phyloP scores from a whole-genome alignment of 2,329 filamentous ascomycete species.

The Aspergillus costaricaensis region DNA sequence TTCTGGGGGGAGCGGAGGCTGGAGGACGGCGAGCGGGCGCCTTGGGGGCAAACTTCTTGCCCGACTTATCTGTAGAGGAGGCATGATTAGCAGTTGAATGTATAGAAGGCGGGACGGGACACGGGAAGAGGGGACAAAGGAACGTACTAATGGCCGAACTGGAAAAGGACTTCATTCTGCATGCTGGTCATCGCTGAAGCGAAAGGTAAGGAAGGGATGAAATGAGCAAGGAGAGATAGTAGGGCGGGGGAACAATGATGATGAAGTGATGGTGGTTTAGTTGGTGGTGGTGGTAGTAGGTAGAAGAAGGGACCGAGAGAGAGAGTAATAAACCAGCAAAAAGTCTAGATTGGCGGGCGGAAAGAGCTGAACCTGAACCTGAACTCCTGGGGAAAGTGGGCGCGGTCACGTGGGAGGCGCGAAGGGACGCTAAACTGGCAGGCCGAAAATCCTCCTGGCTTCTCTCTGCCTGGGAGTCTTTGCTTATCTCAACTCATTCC shows the following conservation, averaged over 20 bases:
- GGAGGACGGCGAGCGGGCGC: slow-evolving; percentile 59
- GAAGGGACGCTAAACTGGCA: slow-evolving; percentile 35
- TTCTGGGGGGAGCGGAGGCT: slow-evolving; percentile 37
- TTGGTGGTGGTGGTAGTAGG: slow-evolving; percentile 8
- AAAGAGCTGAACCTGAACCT: slow-evolving; percentile 13
- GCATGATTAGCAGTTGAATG: slow-evolving; percentile 12
- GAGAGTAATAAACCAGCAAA: slow-evolving; percentile 1
- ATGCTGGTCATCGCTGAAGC: slow-evolving; percentile 26
- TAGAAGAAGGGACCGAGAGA: neutral
- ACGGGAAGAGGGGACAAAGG: neutral
- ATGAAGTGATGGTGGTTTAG: neutral
- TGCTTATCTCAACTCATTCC: slow-evolving; percentile 34
- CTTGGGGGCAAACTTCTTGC: slow-evolving; percentile 78
- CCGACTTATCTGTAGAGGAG: slow-evolving; percentile 57
- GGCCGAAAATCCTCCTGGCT: slow-evolving; percentile 47
- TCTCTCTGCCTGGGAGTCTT: slow-evolving; percentile 22
- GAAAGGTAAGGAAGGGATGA: neutral
- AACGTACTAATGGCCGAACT: slow-evolving; percentile 56
- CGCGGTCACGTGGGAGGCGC: slow-evolving; percentile 41
- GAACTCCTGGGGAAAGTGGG: slow-evolving; percentile 34
- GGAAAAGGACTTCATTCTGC: slow-evolving; percentile 52
- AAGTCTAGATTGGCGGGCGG: slow-evolving; percentile 24
- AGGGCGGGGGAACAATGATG: slow-evolving; percentile 10
- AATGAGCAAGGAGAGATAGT: neutral
- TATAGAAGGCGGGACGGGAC: neutral